Base-by-base conservation (phyloP, 768 basidiomycete genomes). In the Tephrocybe sp. region DNA sequence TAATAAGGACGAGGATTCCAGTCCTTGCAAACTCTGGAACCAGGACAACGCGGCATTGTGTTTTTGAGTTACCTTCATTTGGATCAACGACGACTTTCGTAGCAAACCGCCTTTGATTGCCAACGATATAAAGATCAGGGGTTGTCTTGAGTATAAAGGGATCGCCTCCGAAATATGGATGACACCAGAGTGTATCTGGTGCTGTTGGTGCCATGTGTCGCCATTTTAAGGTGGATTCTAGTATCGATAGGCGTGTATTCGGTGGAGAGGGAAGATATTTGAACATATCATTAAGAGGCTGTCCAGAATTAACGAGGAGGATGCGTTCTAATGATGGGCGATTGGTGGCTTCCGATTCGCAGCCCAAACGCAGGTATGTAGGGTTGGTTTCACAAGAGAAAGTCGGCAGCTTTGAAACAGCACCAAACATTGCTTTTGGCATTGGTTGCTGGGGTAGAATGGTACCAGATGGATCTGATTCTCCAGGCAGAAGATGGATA, bases 121-220 rank as follows among this genome's bases (percentile, higher is more conserved):
- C 97, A n/a, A 95, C 76, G 57, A 95, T 75, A 66, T 98, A 98
- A 23, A 98, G 68, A 63, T 97, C 84, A 13, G 97, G 97, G 8
- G 92, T 87, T 62, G 85, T 78, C n/a, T 71, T 60, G 30, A 99
- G 76, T 49, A 97, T 75, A 70, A 99, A 99, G 0, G 97, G 97
- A 63, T 99, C 97, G 14, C 74, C 72, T 23, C 81, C 75, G 44
- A 88, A 82, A 72, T 88, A 98, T 14, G 97, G 97, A 66, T 98
- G 95, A 60, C 97, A 98, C 94, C 94, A 98, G 3, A 99, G 77
- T 1, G 97, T 99, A 68, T 99, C 97, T 22, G 97, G 97, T 20
- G 96, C 96, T 7, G 97, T 98, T 3, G 97, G 97, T n/a, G 97
- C 94, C 66, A 97, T 83, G 71, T 98, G 96, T 51, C 94, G 75